Base-by-base conservation (phyloP, 345 rosid species). In the Adansonia digitata region DNA sequence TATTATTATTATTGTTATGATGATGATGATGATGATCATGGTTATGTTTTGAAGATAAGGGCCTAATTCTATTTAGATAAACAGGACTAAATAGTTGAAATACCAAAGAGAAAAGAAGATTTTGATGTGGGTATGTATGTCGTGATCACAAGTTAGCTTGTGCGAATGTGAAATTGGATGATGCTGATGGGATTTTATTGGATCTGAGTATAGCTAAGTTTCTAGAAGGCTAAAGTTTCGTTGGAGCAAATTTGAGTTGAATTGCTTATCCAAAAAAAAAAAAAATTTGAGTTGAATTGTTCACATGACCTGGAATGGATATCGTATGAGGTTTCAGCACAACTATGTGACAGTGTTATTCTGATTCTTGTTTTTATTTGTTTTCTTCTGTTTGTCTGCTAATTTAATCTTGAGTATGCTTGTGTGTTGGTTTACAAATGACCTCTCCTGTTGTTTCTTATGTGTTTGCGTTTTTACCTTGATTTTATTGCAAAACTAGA, bases 391-490 rank as follows among this genome's bases (percentile, higher is more conserved):
- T 55, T 10, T 24, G 10, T 55, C 15, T 24, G 61, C 7, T 24
- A 55, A n/a, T 11, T 24, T 11, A 22, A 22, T 24, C 31, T 55
- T 22, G 60, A 14, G 14, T 20, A 53, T 53, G 59, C 24, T 26
- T 31, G 49, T 18, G 17, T 40, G 34, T 55, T 69, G 14, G 48
- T 22, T 46, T 52, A 65, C 46, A 48, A 35, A 34, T 69, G 29
- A 37, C 11, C 66, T 52, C 22, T 56, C 3, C 6, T 24, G 27
- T 53, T 40, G 51, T 12, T 45, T 31, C 62, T 61, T 43, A 7
- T 34, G 27, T 29, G 2, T 27, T 68, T 77, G 53, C 51, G 2
- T 66, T 40, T 73, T 59, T 67, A 11, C 49, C 55, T 77, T 49
- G 27, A 65, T 18, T 76, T 74, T 18, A 17, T 53, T 42, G 12